Percentiles rank a stretch among this genome's conserved stretches.
These are phyloP conservation scores for Catunica adiposa DNA, from an alignment of 2,329 filamentous ascomycete species.

Conservation along the genomic window DNA sequence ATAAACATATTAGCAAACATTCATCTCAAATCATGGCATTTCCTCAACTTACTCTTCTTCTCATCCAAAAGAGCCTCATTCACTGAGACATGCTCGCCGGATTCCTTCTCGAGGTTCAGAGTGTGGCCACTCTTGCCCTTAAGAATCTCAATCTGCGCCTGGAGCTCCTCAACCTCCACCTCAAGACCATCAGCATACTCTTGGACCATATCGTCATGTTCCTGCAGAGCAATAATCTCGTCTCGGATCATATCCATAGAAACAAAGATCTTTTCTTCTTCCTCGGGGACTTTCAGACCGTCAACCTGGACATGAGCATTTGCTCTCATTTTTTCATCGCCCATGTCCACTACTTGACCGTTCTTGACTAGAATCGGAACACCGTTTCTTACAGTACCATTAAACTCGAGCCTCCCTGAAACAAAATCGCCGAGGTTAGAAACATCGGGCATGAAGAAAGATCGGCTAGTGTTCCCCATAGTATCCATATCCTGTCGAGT, in stretches of 20 bases:
- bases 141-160: constrained; percentile 30
- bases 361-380: constrained; percentile 40
- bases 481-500: constrained; percentile 15
- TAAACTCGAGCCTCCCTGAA: constrained; percentile 36
- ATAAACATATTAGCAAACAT: not conserved
- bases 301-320: constrained; percentile 32
- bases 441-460: constrained; percentile 38
- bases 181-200: constrained; percentile 37
- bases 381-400: constrained; percentile 33
- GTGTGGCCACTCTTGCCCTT: constrained; percentile 27
- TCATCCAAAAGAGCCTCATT: constrained; percentile 29
- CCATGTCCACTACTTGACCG: constrained; percentile 32
- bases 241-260: constrained; percentile 46
- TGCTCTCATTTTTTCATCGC: constrained; percentile 21
- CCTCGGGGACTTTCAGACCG: constrained; percentile 32
- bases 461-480: constrained; percentile 26
- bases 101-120: constrained; percentile 13
- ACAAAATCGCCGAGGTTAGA: constrained; percentile 41
- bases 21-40: not conserved
- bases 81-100: constrained; percentile 11
- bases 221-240: constrained; percentile 37
- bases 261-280: constrained; percentile 42
- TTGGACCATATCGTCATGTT: constrained; percentile 39
- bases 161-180: constrained; percentile 33
- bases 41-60: constrained; percentile 34